Base-by-base conservation (phyloP, 1,284 basidiomycete genomes). In the Schizophyllum commune region DNA sequence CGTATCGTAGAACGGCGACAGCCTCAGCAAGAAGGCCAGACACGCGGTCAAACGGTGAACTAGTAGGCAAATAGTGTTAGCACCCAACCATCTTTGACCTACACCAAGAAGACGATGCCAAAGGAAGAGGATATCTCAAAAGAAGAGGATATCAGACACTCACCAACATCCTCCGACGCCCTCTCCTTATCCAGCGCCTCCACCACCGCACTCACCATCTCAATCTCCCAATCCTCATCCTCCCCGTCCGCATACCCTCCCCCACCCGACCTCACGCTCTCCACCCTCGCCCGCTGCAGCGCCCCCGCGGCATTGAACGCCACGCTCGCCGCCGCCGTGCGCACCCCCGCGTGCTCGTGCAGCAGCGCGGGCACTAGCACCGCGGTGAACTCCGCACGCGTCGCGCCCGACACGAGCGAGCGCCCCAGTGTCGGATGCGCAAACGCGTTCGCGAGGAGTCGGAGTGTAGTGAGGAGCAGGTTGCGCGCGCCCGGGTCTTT, bases 141-240 rank as follows among this genome's bases (percentile, higher is more conserved):
- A n/a, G n/a, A n/a, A n/a, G n/a, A n/a, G n/a, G n/a, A n/a, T n/a
- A n/a, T n/a, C 57, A 27, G 57, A 15, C 63, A 58, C 91, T 75
- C 63, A 90, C 91, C 85, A 65, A 90, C 84, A 69, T 94, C 93
- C 72, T 93, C 91, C 65, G 77, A 88, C 64, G 80, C 79, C 59
- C 74, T 78, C 74, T 95, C 93, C 66, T 80, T 80, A 57, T 79
- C 79, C 51, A 95, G 72, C 7, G 87, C 89, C 71, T 92, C 90
- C 0, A 94, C 71, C 15, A 96, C 70, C 0, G 90, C 94, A 67
- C 86, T 91, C 3, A 88, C 75, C 19, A 95, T 74, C 74, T 96
- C 94, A 0, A 90, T 77, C 68, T 92, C 86, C 92, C 92, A 95
- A 59, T 94, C 92, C 33, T 81, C 88, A 64, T 87, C 79, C 52